phyloP scores from a whole-genome alignment of 495 filamentous ascomycete species.

The Penicillium mononematosum region DNA sequence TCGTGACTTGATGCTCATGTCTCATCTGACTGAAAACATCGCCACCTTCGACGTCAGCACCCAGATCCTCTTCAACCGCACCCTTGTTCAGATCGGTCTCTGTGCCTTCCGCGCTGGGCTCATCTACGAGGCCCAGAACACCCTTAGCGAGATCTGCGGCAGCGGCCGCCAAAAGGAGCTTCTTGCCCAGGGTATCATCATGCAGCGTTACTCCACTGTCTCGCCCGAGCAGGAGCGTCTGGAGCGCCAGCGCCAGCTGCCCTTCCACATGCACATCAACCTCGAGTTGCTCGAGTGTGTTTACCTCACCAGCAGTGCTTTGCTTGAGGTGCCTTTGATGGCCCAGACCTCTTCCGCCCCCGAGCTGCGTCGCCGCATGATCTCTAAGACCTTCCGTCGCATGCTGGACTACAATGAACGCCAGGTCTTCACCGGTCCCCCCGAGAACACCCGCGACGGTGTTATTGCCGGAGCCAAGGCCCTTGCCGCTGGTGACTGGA shows the following conservation, averaged over 20 bases:
- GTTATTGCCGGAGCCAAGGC: conserved; percentile 99
- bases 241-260: conserved; percentile 92
- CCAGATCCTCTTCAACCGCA: conserved; percentile 98
- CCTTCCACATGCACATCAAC: conserved; percentile 99
- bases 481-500: conserved; percentile 95
- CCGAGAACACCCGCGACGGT: conserved; percentile 97
- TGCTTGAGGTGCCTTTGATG: conserved; percentile 94
- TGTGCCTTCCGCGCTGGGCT: conserved; percentile 97
- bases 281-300: conserved; percentile 96
- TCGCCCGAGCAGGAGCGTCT: conserved; percentile 96
- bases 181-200: conserved; percentile 94
- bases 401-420: conserved; percentile 99
- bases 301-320: conserved; percentile 98
- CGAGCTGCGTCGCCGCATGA: conserved; percentile 95
- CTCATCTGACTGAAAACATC: conserved; percentile 97
- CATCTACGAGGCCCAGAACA: conserved; percentile 95
- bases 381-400: conserved; percentile 98
- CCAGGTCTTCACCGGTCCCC: conserved; percentile 97
- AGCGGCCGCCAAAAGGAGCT: conserved; percentile 97
- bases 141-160: conserved; percentile 95
- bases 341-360: conserved; percentile 95
- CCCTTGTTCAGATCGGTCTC: conserved; percentile 94
- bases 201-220: conserved; percentile 92
- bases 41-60: conserved; percentile 91
- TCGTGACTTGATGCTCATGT: conserved; percentile 99